These are phyloP conservation scores for Pseudopithomyces maydicus DNA, from an alignment of 2,329 filamentous ascomycete species.

Conservation along the genomic window DNA sequence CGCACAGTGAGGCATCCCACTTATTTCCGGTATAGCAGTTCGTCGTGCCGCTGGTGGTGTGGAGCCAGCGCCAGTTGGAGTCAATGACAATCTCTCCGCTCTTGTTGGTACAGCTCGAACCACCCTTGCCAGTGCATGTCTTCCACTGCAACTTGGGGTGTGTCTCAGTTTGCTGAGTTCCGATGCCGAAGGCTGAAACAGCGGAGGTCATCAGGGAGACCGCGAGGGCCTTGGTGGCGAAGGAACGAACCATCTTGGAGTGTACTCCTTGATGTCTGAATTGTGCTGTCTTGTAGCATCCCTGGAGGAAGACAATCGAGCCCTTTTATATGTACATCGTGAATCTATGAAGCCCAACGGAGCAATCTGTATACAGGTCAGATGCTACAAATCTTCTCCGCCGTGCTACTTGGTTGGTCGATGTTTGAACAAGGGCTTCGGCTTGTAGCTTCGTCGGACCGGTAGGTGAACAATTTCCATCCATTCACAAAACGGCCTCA, in stretches of 20 bases:
- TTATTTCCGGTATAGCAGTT: conserved; percentile 36
- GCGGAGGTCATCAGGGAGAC: conserved; percentile 29
- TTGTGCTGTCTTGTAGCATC: conserved; percentile 1
- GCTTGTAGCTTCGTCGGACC: conserved; percentile 22
- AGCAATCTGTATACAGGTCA: not conserved
- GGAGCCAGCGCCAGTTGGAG: conserved; percentile 53
- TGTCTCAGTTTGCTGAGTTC: conserved; percentile 44
- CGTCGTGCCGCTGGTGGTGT: conserved; percentile 43
- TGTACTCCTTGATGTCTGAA: not conserved
- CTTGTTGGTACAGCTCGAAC: conserved; percentile 17
- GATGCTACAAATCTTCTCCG: conserved; percentile 15
- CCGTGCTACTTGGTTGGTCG: no score
- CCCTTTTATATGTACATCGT: conserved; percentile 15
- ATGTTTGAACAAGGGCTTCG: conserved; percentile 16
- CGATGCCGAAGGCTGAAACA: conserved; percentile 41
- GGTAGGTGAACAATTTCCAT: conserved; percentile 19
- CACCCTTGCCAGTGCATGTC: conserved; percentile 42
- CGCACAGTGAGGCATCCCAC: conserved; percentile 42
- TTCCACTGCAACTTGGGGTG: conserved; percentile 47
- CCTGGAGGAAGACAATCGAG: conserved; percentile 3
- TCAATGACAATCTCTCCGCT: conserved; percentile 42
- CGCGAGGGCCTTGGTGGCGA: conserved; percentile 23
- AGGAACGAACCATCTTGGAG: conserved; percentile 26
- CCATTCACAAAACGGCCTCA: conserved; percentile 12
- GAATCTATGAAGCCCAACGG: not conserved